A percentile compares a stretch with the other conserved stretches of the same genome.
These are phyloP conservation scores for Byssochlamys sp. DNA, from an alignment of 2,329 filamentous ascomycete genomes.

Conservation along the genomic window DNA sequence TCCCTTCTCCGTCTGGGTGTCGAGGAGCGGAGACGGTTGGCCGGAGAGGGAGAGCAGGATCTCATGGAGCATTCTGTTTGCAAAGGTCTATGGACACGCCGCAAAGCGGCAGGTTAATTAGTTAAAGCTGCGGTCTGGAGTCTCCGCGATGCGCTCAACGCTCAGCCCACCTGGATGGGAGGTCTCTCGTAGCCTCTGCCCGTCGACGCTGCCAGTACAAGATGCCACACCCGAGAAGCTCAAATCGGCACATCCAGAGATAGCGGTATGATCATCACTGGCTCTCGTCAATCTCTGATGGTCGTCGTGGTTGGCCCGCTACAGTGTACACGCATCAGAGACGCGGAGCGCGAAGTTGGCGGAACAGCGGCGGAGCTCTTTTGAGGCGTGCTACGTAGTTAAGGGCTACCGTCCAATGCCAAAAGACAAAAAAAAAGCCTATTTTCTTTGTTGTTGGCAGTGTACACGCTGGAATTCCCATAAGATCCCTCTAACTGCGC, in stretches of 20 bases:
- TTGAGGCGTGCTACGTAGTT: not conserved
- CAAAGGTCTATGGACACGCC: slow-evolving; percentile 9
- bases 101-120: slow-evolving; percentile 1
- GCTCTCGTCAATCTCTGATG: not conserved
- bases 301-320: not conserved
- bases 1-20: slow-evolving; percentile 39
- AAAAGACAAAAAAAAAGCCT: not conserved
- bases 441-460: not conserved
- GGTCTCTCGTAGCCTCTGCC: slow-evolving; percentile 15
- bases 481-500: not conserved
- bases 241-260: slow-evolving; percentile 38
- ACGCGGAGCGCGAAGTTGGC: not conserved
- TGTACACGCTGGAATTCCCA: not conserved
- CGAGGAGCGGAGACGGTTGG: slow-evolving; percentile 80
- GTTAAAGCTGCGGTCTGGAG: not conserved
- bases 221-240: slow-evolving; percentile 35
- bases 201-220: slow-evolving; percentile 32
- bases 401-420: not conserved
- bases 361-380: not conserved
- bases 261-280: not conserved
- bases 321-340: not conserved
- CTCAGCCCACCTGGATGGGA: slow-evolving; percentile 16
- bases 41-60: slow-evolving; percentile 93
- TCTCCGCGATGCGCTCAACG: not conserved
- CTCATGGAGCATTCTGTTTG: slow-evolving; percentile 78